Evolutionary conservation across 768 basidiomycete species (phyloP).

Genomic region (Baorangia bicolor): DNA sequence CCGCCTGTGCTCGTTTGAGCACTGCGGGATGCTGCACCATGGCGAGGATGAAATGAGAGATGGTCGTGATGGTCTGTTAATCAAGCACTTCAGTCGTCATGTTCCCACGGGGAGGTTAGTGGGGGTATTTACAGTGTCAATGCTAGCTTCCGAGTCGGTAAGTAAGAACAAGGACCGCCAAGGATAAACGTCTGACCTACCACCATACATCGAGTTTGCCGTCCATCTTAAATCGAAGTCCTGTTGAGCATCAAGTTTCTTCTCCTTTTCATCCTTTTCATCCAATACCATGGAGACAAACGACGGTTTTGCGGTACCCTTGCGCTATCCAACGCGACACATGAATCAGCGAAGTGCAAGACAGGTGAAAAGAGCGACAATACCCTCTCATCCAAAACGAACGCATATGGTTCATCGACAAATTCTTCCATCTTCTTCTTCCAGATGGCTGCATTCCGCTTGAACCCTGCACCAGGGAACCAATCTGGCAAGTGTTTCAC

Average conservation of each 20-base stretch:
- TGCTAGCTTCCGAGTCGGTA: constrained; percentile 38
- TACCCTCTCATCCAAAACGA: constrained; percentile 58
- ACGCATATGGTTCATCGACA: constrained; percentile 61
- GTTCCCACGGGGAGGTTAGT: not conserved
- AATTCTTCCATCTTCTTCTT: constrained; percentile 63
- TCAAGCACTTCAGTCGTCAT: constrained; percentile 17
- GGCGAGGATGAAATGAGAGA: constrained; percentile 62
- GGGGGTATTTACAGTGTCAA: constrained; percentile 53
- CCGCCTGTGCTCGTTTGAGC: constrained; percentile 57
- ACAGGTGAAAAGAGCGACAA: not conserved
- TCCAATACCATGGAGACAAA: constrained; percentile 56
- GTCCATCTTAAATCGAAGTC: constrained; percentile 78
- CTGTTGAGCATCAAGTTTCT: constrained; percentile 29
- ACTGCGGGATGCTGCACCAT: constrained; percentile 62
- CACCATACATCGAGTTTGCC: constrained; percentile 78
- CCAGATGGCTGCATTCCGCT: constrained; percentile 58
- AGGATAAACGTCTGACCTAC: constrained; percentile 22
- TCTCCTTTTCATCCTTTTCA: not conserved
- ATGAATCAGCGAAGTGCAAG: not conserved
- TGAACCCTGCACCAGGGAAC: constrained; percentile 69
- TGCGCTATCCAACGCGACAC: constrained; percentile 21
- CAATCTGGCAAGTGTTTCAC: constrained; percentile 61
- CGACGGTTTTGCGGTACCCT: constrained; percentile 39
- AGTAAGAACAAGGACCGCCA: not conserved
- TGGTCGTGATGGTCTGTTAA: constrained; percentile 45